Evolutionary conservation across 2,329 filamentous ascomycete species (phyloP), one percentile per base, ranked within the genome.

Genomic region (Coleophoma crateriformis): DNA sequence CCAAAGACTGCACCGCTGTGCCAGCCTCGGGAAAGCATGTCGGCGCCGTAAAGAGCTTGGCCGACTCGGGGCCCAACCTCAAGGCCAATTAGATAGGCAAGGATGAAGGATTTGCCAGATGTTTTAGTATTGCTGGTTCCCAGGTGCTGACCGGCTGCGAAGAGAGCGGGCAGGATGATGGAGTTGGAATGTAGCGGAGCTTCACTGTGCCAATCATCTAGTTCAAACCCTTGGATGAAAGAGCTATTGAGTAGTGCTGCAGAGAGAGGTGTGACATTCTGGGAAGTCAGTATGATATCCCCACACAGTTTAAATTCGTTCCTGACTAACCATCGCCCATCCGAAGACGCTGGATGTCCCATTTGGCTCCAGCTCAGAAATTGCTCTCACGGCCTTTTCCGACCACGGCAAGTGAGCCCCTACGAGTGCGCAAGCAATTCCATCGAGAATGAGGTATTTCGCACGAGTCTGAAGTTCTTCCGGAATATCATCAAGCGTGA

Each of bases 381-480:
- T 50, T 2, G 58, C 64, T 3, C 61, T 52, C 6, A 67, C 60
- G 35, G 69, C 63, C 45, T 63, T 59, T 46, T 71, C 65, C 2
- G 68, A 68, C 68, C 68, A 72, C 6, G 70, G 67, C 6, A 73
- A 56, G 37, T 66, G 67, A 14, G 69, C 63, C 1, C 65, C 71
- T 10, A 73, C 59, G 1, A 73, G 54, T 1, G 58, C 67, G 52
- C 69, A 74, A 5, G 63, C 68, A 10, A 73, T 53, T 11, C 70
- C 71, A 53, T 74, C 71, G 2, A 74, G 60, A 14, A 74, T 64
- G 10, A 73, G 59, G 52, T 73, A 66, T 48, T 74, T 73, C 7
- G 66, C 67, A 1, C 70, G 60, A 3, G 53, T 62, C 14, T 56
- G 51, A 15, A 71, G 53, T 2, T 61, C 47, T 12, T 55, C 51